Conservation (phyloP, 2,329 filamentous ascomycete species). For the Botrytis fragariae region DNA sequence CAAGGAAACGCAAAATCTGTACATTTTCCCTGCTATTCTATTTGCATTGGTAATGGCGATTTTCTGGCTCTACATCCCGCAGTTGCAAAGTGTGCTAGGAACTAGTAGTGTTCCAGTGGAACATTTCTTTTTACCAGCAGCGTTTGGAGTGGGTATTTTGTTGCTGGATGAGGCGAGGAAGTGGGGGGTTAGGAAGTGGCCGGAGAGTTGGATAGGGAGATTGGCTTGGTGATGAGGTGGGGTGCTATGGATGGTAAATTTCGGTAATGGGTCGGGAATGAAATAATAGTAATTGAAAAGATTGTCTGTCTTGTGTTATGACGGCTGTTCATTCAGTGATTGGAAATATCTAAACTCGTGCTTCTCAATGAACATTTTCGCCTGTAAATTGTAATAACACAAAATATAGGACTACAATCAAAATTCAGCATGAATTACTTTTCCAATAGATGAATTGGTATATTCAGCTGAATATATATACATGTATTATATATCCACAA, state of each 20-base stretch:
- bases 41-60: constrained; percentile 67
- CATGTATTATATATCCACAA: no score
- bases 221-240: constrained; percentile 57
- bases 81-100: constrained; percentile 56
- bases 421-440: neutral
- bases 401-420: neutral
- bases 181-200: constrained; percentile 57
- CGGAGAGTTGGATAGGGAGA: constrained; percentile 53
- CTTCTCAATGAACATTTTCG: fast-evolving
- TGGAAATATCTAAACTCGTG: neutral
- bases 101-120: constrained; percentile 64
- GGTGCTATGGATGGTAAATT: neutral
- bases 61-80: constrained; percentile 65
- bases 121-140: constrained; percentile 72
- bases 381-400: neutral
- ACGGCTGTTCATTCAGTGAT: neutral
- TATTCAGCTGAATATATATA: neutral
- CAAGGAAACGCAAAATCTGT: constrained; percentile 55
- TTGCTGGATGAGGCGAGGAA: constrained; percentile 65
- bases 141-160: constrained; percentile 63
- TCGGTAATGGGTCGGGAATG: neutral
- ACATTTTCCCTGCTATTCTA: constrained; percentile 66
- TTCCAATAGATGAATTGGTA: neutral
- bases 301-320: neutral
- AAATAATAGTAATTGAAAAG: neutral